Conservation (phyloP, 176 grass and related monocot species). For the Pharus latifolius region DNA sequence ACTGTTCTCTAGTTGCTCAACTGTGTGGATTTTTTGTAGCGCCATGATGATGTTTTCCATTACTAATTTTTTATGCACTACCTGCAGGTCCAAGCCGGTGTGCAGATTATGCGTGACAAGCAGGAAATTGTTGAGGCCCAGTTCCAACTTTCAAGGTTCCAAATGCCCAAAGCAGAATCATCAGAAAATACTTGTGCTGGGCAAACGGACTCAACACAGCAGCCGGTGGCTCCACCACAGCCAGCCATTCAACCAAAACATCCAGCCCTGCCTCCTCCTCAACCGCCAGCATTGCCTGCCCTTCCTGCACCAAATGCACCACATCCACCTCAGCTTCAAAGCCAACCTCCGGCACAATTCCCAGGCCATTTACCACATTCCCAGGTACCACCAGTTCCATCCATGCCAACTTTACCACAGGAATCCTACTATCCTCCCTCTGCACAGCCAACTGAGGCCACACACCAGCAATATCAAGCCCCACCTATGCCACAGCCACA, state of each 20-base stretch:
- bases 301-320: slow-evolving; percentile 52
- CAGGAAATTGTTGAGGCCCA: slow-evolving; percentile 72
- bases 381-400: slow-evolving; percentile 39
- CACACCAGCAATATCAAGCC: slow-evolving; percentile 53
- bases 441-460: slow-evolving; percentile 27
- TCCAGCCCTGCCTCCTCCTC: slow-evolving; percentile 23
- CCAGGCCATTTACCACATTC: slow-evolving; percentile 25
- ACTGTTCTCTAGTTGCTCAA: background rate
- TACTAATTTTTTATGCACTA: background rate
- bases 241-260: slow-evolving; percentile 28
- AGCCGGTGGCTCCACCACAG: slow-evolving; percentile 16
- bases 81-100: slow-evolving; percentile 63
- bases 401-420: slow-evolving; percentile 17
- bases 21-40: background rate
- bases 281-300: slow-evolving; percentile 25
- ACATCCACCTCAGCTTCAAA: slow-evolving; percentile 31
- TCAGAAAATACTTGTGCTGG: slow-evolving; percentile 33
- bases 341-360: slow-evolving; percentile 33
- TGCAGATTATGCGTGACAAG: slow-evolving; percentile 85
- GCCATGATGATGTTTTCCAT: background rate
- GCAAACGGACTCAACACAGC: slow-evolving; percentile 23
- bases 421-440: slow-evolving; percentile 46
- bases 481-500: slow-evolving; percentile 18
- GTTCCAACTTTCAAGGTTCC: slow-evolving; percentile 62
- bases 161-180: slow-evolving; percentile 34